These are phyloP conservation scores for Draba incana DNA, from an alignment of 345 rosid genomes.

Conservation along the genomic window DNA sequence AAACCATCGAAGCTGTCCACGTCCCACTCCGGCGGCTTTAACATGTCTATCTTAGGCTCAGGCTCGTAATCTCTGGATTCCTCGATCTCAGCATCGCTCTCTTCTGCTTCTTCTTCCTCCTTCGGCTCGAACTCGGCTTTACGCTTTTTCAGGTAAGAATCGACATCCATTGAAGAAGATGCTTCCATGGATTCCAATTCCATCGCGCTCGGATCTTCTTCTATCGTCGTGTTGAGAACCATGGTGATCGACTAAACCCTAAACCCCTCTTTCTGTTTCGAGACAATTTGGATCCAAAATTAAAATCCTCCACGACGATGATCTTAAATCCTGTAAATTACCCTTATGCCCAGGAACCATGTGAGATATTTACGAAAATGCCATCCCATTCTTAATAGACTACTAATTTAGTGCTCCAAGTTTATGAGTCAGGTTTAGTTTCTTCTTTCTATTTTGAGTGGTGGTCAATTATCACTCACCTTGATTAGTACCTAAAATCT, in stretches of 20 bases:
- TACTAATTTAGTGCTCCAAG: no score
- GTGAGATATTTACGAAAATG: no score
- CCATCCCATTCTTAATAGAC: no score
- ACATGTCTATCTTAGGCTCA: neutral
- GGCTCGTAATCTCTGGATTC: neutral
- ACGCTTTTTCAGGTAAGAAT: neutral
- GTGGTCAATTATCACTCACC: no score
- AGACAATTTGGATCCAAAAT: no score
- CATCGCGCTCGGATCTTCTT: neutral
- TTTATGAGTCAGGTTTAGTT: no score
- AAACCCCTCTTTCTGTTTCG: neutral
- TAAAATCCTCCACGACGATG: no score
- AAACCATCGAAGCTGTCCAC: conserved; percentile 15
- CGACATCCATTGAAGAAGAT: neutral
- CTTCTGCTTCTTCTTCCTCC: neutral
- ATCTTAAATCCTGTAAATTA: no score
- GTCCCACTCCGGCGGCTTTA: conserved; percentile 4
- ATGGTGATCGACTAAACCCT: neutral
- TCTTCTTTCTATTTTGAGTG: no score
- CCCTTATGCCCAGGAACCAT: no score
- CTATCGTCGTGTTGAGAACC: neutral
- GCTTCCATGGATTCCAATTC: neutral
- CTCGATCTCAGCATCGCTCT: neutral
- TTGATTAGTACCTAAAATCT: no score
- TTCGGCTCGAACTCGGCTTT: neutral